Evolutionary conservation across 2,329 filamentous ascomycete genomes (phyloP), one percentile per base, ranked within the genome.

Genomic region (Neopestalotiopsis sp.): DNA sequence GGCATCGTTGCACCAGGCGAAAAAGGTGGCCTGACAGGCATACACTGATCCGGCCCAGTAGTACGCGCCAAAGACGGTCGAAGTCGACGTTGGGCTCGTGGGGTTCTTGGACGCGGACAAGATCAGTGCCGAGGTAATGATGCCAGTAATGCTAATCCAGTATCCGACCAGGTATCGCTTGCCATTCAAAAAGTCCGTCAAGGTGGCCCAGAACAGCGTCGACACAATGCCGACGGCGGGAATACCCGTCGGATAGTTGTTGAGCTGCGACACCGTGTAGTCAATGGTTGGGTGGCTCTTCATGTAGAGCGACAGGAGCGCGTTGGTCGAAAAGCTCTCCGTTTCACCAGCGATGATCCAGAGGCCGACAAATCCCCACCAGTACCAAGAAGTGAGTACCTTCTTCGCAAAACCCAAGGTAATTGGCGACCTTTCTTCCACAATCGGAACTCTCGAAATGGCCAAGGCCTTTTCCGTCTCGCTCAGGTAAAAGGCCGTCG

Each of bases 1-100:
- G 2, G 89, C 88, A 73, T 93, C 91, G 72, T 94, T 93, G 28
- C 90, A 91, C 91, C 91, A 93, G 0, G 91, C 91, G 72, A 94
- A 93, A 73, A 93, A 93, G 0, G 89, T 91, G 0, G 91, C 90
- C 78, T 94, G 91, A 74, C 91, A 92, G 0, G 91, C 91, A 72
- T 93, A 93, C 0, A 92, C 89, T 3, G 86, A 82, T 0, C 91
- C 91, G 0, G 90, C 89, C 87, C 88, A 91, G 77, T 92, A 93
- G 73, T 92, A 93, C 4, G 90, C 90, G 0, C 78, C 90, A 70
- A 93, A 91, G 0, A 89, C 85, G 1, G 87, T 81, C 0, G 84
- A 75, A 0, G 88, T 90, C 2, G 84, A 85, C 0, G 62, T 64
- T 0, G 78, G 66, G 40, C 74, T 81, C 0, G 76, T 77, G 0